Percentiles rank a stretch among this genome's conserved stretches.
Conservation (phyloP, 805 yeast genomes). For the Jamesozyma spencerorum region DNA sequence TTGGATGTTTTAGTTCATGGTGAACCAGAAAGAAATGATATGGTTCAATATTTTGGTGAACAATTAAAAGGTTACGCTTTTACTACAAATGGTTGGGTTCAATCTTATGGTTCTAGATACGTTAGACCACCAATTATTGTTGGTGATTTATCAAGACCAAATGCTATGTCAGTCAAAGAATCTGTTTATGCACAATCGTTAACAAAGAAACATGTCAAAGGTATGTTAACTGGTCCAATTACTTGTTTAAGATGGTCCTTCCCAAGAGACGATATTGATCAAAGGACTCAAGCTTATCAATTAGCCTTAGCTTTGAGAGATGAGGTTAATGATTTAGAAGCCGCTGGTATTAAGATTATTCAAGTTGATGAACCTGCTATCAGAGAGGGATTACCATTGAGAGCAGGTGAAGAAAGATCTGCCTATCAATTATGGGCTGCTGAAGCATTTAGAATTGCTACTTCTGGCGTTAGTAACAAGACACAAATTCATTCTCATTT, state of each 20-base stretch:
- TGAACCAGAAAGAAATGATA: constrained; percentile 99
- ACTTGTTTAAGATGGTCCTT: constrained; percentile 99
- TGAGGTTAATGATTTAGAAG: constrained; percentile 96
- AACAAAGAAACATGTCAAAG: constrained; percentile 94
- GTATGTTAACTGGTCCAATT: constrained; percentile 99
- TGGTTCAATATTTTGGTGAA: constrained; percentile 99
- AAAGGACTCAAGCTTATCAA: constrained; percentile 90
- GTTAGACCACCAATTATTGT: constrained; percentile 99
- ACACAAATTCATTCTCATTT: constrained; percentile 99
- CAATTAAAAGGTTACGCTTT: constrained; percentile 96
- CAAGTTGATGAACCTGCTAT: constrained; percentile 99
- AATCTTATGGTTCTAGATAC: constrained; percentile 99
- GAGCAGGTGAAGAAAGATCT: constrained; percentile 94
- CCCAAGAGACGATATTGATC: constrained; percentile 98
- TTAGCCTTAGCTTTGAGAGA: constrained; percentile 96
- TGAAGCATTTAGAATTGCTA: constrained; percentile 98
- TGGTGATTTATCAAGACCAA: constrained; percentile 98
- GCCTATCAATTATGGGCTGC: constrained; percentile 98
- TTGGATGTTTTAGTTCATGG: constrained; percentile 98
- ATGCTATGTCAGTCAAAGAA: constrained; percentile 97
- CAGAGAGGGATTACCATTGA: constrained; percentile 99
- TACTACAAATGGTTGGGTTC: constrained; percentile 99
- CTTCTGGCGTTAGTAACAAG: constrained; percentile 89
- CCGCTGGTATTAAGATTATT: constrained; percentile 94
- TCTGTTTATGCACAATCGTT: constrained; percentile 97